phyloP scores from a whole-genome alignment of 2,329 filamentous ascomycete genomes.

The Aspergillus carbonarius region DNA sequence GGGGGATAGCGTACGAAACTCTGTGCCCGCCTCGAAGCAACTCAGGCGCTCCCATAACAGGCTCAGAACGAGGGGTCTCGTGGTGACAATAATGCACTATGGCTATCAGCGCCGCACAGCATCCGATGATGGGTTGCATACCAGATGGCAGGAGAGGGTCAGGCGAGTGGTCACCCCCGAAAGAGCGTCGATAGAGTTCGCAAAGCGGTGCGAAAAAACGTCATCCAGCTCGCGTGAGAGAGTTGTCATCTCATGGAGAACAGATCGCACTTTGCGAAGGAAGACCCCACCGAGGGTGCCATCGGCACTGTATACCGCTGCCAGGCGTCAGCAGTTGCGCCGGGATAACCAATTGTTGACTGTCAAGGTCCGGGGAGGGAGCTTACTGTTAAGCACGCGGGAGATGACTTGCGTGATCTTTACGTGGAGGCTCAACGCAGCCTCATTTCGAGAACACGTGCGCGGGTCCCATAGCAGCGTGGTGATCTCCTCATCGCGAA shows the following conservation, averaged over 20 bases:
- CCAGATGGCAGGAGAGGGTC: constrained; percentile 35
- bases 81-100: constrained; percentile 29
- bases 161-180: constrained; percentile 38
- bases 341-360: no score
- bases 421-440: constrained; percentile 42
- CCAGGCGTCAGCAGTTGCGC: neutral
- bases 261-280: constrained; percentile 33
- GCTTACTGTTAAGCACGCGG: constrained; percentile 40
- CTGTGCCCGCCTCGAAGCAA: constrained; percentile 18
- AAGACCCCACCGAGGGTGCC: constrained; percentile 27
- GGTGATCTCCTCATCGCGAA: constrained; percentile 52
- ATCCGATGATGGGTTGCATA: constrained; percentile 9
- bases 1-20: constrained; percentile 18
- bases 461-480: constrained; percentile 45
- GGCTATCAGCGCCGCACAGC: neutral
- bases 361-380: no score
- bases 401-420: constrained; percentile 42
- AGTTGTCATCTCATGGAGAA: constrained; percentile 33
- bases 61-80: constrained; percentile 22
- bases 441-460: constrained; percentile 32
- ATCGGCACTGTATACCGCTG: constrained; percentile 38
- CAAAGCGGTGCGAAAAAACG: constrained; percentile 35
- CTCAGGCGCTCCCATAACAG: constrained; percentile 21
- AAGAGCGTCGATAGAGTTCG: constrained; percentile 37
- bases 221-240: constrained; percentile 36